Base-by-base conservation (phyloP, 371 early-diverging fungal species). In the Massospora cicadina region DNA sequence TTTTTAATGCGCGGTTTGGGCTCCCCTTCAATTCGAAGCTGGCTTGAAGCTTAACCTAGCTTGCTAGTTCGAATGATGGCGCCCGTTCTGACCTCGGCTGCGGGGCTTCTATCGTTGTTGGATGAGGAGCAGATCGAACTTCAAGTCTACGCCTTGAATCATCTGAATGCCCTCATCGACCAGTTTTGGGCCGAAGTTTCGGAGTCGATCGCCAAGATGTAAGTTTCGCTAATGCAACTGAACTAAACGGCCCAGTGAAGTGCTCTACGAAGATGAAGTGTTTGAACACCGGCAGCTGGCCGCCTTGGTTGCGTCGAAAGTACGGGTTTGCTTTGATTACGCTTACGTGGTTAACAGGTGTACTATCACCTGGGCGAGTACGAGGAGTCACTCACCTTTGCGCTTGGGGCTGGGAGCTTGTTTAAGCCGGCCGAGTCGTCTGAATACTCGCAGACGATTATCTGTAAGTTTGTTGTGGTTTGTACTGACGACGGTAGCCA, bases 171-270 rank as follows among this genome's bases (percentile, higher is more conserved):
- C 13, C 74, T 93, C 65, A 90, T 95, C 58, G 90, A 93, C 77
- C 84, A 86, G 68, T 95, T 95, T 73, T 98, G 98, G 98, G 87
- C 94, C 21, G 98, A 97, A 72, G 91, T 96, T 65, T 81, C 96
- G 30, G 98, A 98, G 71, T 81, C 88, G 10, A 83, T 96, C 60
- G 80, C 93, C 3, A 91, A 91, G 75, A 95, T 96, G 90, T 91
- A 80, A 72, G 76, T 58, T 29, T 54, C 2, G 25, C 3, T 13
- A 23, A 12, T 27, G 27, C 10, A 28, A n/a, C 32, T 33, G 57
- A 12, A 67, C 23, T 59, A n/a, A 53, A 28, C 25, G 31, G 24
- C 23, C 10, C 71, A 91, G 92, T 71, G 95, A 95, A 72, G 81
- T 91, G 65, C 80, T 95, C 63, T 94, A 89, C 71, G 95, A 95